phyloP scores from a whole-genome alignment of 2,329 filamentous ascomycete species.

The Dactylellina sp. region DNA sequence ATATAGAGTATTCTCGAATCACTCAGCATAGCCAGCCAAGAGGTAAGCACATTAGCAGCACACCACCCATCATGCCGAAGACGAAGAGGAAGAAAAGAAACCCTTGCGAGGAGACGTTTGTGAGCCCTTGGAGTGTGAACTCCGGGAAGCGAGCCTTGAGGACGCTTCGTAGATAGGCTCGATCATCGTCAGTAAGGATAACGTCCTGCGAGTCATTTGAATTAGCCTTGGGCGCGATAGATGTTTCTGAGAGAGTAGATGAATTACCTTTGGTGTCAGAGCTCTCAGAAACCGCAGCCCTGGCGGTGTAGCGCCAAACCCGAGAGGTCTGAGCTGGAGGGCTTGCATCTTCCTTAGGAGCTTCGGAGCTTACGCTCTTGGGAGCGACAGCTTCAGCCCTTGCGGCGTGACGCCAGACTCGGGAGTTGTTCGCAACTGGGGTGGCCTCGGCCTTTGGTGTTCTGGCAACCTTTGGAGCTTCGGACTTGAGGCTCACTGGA shows the following conservation, averaged over 20 bases:
- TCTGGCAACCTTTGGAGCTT: conserved; percentile 12
- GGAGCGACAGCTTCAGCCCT: background rate
- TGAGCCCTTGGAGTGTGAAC: conserved; percentile 2
- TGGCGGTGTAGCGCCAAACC: conserved; percentile 11
- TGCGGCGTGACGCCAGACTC: conserved; percentile 17
- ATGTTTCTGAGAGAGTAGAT: conserved; percentile 19
- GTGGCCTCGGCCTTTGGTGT: background rate
- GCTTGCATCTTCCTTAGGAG: conserved; percentile 4
- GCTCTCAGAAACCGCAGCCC: conserved; percentile 25
- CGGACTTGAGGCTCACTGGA: background rate
- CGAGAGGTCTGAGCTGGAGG: conserved; percentile 1
- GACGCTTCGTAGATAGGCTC: conserved; percentile 1
- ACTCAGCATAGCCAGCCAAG: conserved; percentile 25
- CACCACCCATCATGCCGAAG: conserved; percentile 10
- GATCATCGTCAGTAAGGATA: conserved; percentile 22
- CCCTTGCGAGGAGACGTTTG: conserved; percentile 5
- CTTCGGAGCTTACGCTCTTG: conserved; percentile 7
- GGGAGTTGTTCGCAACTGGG: conserved; percentile 1
- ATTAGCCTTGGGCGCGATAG: conserved; percentile 15
- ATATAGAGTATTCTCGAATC: background rate
- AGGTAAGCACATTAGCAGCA: conserved; percentile 17
- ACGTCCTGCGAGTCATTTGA: conserved; percentile 14
- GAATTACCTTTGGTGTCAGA: conserved; percentile 19
- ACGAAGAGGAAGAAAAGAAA: conserved; percentile 24
- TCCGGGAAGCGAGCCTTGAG: conserved; percentile 1